Evolutionary conservation across 768 basidiomycete genomes (phyloP).

Genomic region (Naganishia vishniacii): DNA sequence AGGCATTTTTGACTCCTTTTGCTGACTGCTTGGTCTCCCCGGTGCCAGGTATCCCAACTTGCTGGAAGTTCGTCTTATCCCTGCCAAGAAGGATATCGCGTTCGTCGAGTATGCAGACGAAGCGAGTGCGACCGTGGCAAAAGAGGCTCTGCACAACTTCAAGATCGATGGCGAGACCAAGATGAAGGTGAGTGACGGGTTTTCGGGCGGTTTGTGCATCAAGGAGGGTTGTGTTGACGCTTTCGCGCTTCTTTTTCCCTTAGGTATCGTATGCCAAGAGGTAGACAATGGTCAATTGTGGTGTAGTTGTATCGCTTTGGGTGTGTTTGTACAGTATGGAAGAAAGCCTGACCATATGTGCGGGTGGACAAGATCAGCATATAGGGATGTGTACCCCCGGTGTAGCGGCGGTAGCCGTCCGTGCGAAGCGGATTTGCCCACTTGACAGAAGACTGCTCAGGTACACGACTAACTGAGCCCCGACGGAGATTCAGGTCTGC

Average conservation of each 20-base stretch:
- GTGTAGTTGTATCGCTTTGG: background rate
- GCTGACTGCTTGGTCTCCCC: too few species aligned
- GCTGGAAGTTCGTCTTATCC: conserved; percentile 96
- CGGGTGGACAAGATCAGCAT: too few species aligned
- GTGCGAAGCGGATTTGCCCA: too few species aligned
- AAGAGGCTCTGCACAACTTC: conserved; percentile 95
- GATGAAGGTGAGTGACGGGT: conserved; percentile 75
- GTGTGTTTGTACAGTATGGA: background rate
- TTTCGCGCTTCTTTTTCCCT: too few species aligned
- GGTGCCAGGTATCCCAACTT: conserved; percentile 89
- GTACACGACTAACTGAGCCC: too few species aligned
- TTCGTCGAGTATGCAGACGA: conserved; percentile 98
- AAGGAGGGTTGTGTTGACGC: too few species aligned
- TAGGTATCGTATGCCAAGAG: conserved; percentile 22
- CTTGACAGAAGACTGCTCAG: too few species aligned
- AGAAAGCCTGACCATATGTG: too few species aligned
- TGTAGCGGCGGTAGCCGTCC: too few species aligned
- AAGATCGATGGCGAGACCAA: conserved; percentile 95
- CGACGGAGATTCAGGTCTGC: too few species aligned
- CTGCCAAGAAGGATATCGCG: conserved; percentile 93
- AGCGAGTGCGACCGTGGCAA: conserved; percentile 77
- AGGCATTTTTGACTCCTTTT: too few species aligned
- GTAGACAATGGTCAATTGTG: background rate
- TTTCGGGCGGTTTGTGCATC: background rate
- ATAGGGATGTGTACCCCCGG: too few species aligned